Conservation (phyloP, 164 flowering plant genomes). For the Nelumbo lutea region DNA sequence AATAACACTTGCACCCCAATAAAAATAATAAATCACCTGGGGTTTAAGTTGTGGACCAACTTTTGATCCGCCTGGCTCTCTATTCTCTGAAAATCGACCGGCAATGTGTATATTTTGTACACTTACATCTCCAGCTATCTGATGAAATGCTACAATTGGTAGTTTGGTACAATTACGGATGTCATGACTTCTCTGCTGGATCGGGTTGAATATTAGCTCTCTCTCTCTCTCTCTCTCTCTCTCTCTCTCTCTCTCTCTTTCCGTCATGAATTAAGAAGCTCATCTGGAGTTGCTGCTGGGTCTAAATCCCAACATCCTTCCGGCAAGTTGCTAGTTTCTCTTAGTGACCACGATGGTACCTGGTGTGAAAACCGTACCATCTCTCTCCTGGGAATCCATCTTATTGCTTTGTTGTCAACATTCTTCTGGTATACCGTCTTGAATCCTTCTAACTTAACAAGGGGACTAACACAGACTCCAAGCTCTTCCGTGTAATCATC, state of each 20-base stretch:
- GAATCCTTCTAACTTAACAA: conserved; percentile 61
- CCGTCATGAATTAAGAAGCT: conserved; percentile 43
- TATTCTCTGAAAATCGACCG: conserved; percentile 9
- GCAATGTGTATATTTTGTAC: conserved; percentile 23
- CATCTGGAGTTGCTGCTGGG: conserved; percentile 93
- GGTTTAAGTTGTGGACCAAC: conserved; percentile 7
- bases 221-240: too few relatives aligned
- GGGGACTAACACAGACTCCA: conserved; percentile 64
- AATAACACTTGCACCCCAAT: conserved; percentile 5
- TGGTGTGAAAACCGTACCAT: conserved; percentile 90
- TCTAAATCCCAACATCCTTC: conserved; percentile 94
- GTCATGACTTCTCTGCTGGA: conserved; percentile 2
- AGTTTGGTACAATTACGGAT: too few relatives aligned
- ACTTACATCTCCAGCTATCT: not conserved
- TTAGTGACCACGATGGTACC: conserved; percentile 75
- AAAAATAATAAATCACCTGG: conserved; percentile 13
- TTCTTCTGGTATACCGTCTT: conserved; percentile 67
- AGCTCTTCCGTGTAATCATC: conserved; percentile 63
- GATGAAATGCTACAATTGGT: too few relatives aligned
- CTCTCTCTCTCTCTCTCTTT: too few relatives aligned
- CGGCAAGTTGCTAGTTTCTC: conserved; percentile 46
- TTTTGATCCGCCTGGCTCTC: conserved; percentile 8
- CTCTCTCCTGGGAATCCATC: conserved; percentile 78
- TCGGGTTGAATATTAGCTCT: too few relatives aligned
- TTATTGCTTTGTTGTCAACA: conserved; percentile 27